Evolutionary conservation across 2,329 filamentous ascomycete genomes (phyloP), one percentile per base, ranked within the genome.

Genomic region (Sporothrix globosa): DNA sequence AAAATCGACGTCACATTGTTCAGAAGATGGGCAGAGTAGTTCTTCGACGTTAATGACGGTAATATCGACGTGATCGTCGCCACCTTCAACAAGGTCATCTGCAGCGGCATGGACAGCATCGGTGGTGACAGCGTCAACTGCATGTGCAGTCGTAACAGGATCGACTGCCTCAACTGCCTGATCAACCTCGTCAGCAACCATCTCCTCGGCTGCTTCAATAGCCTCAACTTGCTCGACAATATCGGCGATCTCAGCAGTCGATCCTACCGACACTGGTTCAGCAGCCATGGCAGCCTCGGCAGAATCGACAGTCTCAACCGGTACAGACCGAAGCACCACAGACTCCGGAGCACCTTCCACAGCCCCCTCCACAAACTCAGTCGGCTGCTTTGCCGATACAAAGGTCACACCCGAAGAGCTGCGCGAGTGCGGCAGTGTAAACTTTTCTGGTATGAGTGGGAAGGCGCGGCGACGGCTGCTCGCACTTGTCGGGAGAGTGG

Each of bases 401-500:
- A 46, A n/a, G 19, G 58, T 63, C n/a, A 63, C 58, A 9, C 30
- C 19, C 14, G 30, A 21, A 4, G 50, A 53, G 5, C 61, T 46
- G 6, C 50, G 17, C 1, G 68, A 63, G 4, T 56, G 53, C 4
- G 71, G 63, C 2, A 73, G 30, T 2, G 41, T 44, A 17, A 73
- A 75, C 34, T 72, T 74, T 4, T 69, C 66, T 4, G 75, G 75
- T 0, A 76, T 68, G 24, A 76, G 72, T 21, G 75, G 75, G 53
- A 76, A 76, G 2, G 72, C 73, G 10, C 75, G 72, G 7, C 72
- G 73, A 3, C 65, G 67, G 9, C 52, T 67, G 7, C 56, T 21
- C 14, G 39, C 11, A 9, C n/a, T 4, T 1, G 13, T 2, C 4
- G 58, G 21, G 30, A 14, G 39, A 4, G 11, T 71, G 7, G 70